phyloP scores from a whole-genome alignment of 768 basidiomycete species.

The Gloeopeniophorella convolvens region DNA sequence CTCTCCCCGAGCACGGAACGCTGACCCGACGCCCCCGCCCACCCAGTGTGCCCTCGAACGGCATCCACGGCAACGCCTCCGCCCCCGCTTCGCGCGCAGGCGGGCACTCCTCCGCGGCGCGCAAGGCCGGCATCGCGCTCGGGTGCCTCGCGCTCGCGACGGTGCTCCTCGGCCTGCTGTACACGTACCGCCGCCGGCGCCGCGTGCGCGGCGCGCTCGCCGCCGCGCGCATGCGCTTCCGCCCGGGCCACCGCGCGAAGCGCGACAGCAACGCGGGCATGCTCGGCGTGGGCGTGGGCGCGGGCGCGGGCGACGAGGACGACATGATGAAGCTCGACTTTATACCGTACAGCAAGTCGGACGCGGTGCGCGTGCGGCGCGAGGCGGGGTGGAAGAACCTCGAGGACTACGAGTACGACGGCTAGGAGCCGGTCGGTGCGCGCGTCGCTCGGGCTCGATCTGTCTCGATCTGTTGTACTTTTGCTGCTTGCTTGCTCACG shows the following conservation, averaged over 20 bases:
- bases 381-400: constrained; percentile 8
- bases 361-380: neutral
- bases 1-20: neutral
- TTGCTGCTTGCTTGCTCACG: neutral
- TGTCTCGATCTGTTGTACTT: neutral
- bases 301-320: neutral
- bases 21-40: neutral
- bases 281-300: too few species aligned
- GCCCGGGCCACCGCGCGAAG: neutral
- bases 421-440: neutral
- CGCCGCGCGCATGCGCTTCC: neutral
- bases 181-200: neutral
- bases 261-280: too few species aligned
- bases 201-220: neutral
- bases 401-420: constrained; percentile 1
- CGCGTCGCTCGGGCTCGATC: neutral
- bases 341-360: neutral
- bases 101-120: neutral
- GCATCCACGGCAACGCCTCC: neutral
- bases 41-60: neutral
- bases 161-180: neutral
- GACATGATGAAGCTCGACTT: neutral
- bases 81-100: neutral
- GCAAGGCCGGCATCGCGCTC: constrained; percentile 4
- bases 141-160: neutral